Conservation (phyloP, 441 rosid genomes). For the Brassica balearica region DNA sequence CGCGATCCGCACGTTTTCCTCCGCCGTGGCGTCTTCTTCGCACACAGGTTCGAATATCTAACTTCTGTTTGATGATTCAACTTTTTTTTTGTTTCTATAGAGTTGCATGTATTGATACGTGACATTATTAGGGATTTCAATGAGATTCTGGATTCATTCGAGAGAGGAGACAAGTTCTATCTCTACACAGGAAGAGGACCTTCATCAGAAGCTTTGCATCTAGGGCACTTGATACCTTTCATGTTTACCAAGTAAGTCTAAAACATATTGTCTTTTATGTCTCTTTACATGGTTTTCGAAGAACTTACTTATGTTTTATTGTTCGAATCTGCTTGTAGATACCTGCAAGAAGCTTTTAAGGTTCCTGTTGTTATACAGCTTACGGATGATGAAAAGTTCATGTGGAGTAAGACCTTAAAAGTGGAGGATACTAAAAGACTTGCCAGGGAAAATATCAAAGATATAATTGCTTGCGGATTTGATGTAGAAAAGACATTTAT, state of each 20-base stretch:
- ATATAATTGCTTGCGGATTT: conserved; percentile 93
- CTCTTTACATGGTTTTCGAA: neutral
- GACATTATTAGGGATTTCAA: conserved; percentile 63
- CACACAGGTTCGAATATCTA: conserved; percentile 56
- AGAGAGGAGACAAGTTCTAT: conserved; percentile 83
- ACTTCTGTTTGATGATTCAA: neutral
- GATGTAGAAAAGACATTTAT: conserved; percentile 83
- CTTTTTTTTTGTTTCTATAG: neutral
- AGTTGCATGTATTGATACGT: neutral
- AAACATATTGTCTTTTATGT: neutral
- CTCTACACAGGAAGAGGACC: conserved; percentile 94
- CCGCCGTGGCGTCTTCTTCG: conserved; percentile 91
- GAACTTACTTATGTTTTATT: neutral
- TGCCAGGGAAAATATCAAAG: conserved; percentile 90
- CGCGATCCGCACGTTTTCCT: conserved; percentile 81
- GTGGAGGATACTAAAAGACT: conserved; percentile 86
- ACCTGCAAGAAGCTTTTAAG: conserved; percentile 87
- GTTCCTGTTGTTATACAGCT: conserved; percentile 95
- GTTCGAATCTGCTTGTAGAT: conserved; percentile 49
- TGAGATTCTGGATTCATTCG: conserved; percentile 79
- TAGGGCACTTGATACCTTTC: conserved; percentile 91
- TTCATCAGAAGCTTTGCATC: conserved; percentile 87
- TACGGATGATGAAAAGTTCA: conserved; percentile 91
- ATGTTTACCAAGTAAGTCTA: conserved; percentile 82
- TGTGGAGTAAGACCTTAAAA: conserved; percentile 76